Conservation (phyloP, 2,329 filamentous ascomycete species). For the Penicillium janthinellum region DNA sequence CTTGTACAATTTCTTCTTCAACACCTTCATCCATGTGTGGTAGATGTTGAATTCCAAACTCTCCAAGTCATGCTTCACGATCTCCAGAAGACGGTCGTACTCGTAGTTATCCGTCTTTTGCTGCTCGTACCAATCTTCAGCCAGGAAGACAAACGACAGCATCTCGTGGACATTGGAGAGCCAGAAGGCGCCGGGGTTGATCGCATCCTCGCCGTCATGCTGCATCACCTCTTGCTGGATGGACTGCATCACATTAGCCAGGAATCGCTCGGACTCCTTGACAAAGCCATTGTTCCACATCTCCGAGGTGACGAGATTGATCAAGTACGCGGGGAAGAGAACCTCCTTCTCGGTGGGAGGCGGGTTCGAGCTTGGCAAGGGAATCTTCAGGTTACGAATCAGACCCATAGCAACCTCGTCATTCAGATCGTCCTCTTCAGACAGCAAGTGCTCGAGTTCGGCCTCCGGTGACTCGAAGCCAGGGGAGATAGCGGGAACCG, state of each 20-base stretch:
- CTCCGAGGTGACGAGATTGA: constrained; percentile 97
- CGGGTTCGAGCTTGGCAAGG: constrained; percentile 79
- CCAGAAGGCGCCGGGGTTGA: constrained; percentile 98
- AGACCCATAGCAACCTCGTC: constrained; percentile 96
- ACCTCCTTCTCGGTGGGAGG: constrained; percentile 98
- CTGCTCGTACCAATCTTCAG: constrained; percentile 98
- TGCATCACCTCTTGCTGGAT: constrained; percentile 99
- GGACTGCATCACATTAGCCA: constrained; percentile 99
- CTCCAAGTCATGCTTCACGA: constrained; percentile 98
- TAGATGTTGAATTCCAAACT: constrained; percentile 99
- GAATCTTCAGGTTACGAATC: constrained; percentile 96
- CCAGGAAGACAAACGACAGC: constrained; percentile 98
- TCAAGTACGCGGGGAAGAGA: constrained; percentile 96
- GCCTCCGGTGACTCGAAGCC: constrained; percentile 88
- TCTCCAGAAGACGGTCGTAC: constrained; percentile 94
- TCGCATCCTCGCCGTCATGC: constrained; percentile 93
- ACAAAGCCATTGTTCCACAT: constrained; percentile 99
- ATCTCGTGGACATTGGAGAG: constrained; percentile 99
- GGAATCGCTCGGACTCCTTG: constrained; percentile 97
- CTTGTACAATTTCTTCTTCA: constrained; percentile 99
- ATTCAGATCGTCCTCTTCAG: constrained; percentile 93
- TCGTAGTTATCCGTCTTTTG: constrained; percentile 99
- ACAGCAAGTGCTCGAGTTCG: constrained; percentile 89
- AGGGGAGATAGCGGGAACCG: constrained; percentile 76
- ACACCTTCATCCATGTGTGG: constrained; percentile 99